These are phyloP conservation scores for Corrigiola litoralis DNA, from an alignment of 179 eudicot genomes.

Conservation along the genomic window DNA sequence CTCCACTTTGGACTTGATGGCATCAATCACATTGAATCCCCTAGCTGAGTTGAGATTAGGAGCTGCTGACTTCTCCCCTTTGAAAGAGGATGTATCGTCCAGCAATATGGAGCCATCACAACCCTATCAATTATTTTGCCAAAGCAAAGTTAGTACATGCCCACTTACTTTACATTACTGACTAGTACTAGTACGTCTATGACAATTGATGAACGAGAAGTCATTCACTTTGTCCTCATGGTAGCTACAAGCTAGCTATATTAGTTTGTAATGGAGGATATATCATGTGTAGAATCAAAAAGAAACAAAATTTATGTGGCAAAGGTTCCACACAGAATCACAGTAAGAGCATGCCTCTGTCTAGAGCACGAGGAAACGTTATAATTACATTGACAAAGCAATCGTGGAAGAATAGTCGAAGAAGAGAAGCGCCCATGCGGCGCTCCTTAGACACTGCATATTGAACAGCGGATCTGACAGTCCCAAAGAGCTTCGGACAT, in stretches of 20 bases:
- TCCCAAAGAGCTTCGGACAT: conserved; percentile 52
- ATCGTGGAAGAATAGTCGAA: conserved; percentile 78
- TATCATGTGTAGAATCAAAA: too few relatives aligned
- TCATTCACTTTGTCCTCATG: too few relatives aligned
- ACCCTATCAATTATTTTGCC: conserved; percentile 11
- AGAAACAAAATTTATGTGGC: too few relatives aligned
- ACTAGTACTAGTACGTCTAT: too few relatives aligned
- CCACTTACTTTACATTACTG: too few relatives aligned
- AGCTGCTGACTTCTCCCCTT: conserved; percentile 23
- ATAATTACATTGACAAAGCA: conserved; percentile 78
- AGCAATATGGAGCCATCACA: conserved; percentile 33
- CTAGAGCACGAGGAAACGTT: too few relatives aligned
- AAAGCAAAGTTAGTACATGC: neutral
- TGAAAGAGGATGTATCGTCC: conserved; percentile 24
- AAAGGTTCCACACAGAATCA: too few relatives aligned
- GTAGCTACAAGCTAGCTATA: too few relatives aligned
- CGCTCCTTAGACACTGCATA: conserved; percentile 57
- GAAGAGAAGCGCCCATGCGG: conserved; percentile 89
- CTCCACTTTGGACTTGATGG: conserved; percentile 66
- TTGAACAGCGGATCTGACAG: conserved; percentile 40
- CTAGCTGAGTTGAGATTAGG: conserved; percentile 36
- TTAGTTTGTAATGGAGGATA: too few relatives aligned
- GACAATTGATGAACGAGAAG: too few relatives aligned
- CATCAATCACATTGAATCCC: conserved; percentile 74
- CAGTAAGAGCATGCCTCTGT: too few relatives aligned